These are phyloP conservation scores for Paramecium pentaurelia DNA, from an alignment of 73 alveolate genomes.

Conservation along the genomic window DNA sequence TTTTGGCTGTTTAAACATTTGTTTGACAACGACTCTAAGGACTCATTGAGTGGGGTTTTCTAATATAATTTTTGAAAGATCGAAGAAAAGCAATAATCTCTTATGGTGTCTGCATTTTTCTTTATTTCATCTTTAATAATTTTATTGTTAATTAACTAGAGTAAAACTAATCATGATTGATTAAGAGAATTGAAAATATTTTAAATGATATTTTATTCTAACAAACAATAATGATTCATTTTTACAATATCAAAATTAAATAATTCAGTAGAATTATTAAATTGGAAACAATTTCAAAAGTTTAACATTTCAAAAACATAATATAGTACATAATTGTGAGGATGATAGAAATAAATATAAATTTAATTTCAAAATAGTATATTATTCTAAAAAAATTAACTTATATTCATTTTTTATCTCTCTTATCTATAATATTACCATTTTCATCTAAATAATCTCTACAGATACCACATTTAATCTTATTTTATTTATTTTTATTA, in stretches of 20 bases:
- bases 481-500: neutral
- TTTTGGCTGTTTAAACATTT: neutral
- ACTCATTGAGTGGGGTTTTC: neutral
- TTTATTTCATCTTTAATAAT: neutral
- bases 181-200: neutral
- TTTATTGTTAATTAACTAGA: neutral
- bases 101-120: neutral
- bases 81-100: neutral
- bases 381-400: neutral
- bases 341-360: neutral
- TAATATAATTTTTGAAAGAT: neutral
- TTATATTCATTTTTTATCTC: neutral
- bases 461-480: neutral
- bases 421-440: neutral
- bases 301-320: too few species aligned
- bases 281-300: too few species aligned
- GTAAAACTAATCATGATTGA: neutral
- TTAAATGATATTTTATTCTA: neutral
- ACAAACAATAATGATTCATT: neutral
- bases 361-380: neutral
- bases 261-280: neutral
- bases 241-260: neutral
- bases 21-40: neutral
- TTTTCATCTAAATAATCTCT: neutral
- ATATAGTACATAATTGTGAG: neutral